Evolutionary conservation across 1,284 basidiomycete genomes (phyloP).

Genomic region (Cutaneotrichosporon dermatis): DNA sequence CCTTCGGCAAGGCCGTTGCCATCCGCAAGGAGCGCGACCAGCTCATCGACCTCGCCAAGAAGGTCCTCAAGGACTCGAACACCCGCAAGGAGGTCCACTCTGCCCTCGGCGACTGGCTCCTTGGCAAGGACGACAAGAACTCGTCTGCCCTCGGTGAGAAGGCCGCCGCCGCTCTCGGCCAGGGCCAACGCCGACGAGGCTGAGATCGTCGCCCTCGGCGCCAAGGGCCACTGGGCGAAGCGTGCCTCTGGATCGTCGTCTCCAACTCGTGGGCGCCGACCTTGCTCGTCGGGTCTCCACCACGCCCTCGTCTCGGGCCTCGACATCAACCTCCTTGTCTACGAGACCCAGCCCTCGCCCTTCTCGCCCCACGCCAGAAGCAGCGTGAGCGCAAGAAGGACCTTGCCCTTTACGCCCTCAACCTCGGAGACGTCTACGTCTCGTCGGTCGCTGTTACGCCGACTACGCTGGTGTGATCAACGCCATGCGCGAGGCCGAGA

Average conservation of each 20-base stretch:
- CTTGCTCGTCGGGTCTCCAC: slow-evolving; percentile 92
- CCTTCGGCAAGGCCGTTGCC: slow-evolving; percentile 82
- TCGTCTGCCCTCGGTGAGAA: slow-evolving; percentile 61
- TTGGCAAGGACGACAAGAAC: slow-evolving; percentile 61
- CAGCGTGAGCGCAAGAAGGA: slow-evolving; percentile 71
- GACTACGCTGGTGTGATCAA: slow-evolving; percentile 95
- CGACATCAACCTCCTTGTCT: slow-evolving; percentile 91
- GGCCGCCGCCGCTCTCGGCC: slow-evolving; percentile 56
- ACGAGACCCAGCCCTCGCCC: slow-evolving; percentile 80
- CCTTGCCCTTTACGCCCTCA: slow-evolving; percentile 95
- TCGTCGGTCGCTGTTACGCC: slow-evolving; percentile 93
- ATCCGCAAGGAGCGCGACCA: slow-evolving; percentile 67
- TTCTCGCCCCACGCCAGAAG: slow-evolving; percentile 56
- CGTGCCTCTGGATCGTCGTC: slow-evolving; percentile 92
- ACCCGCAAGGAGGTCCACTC: slow-evolving; percentile 59
- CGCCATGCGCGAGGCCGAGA: slow-evolving; percentile 85
- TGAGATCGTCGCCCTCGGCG: slow-evolving; percentile 56
- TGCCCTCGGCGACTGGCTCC: slow-evolving; percentile 68
- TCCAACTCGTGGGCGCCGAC: slow-evolving; percentile 98
- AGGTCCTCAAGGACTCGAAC: slow-evolving; percentile 52
- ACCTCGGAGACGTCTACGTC: slow-evolving; percentile 94
- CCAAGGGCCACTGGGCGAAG: slow-evolving; percentile 61
- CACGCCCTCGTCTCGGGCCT: slow-evolving; percentile 86
- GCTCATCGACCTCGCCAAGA: slow-evolving; percentile 61
- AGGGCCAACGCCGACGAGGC: slow-evolving; percentile 47